Conservation (phyloP, 352 stramenopile species). For the Globisporangium nagaii region DNA sequence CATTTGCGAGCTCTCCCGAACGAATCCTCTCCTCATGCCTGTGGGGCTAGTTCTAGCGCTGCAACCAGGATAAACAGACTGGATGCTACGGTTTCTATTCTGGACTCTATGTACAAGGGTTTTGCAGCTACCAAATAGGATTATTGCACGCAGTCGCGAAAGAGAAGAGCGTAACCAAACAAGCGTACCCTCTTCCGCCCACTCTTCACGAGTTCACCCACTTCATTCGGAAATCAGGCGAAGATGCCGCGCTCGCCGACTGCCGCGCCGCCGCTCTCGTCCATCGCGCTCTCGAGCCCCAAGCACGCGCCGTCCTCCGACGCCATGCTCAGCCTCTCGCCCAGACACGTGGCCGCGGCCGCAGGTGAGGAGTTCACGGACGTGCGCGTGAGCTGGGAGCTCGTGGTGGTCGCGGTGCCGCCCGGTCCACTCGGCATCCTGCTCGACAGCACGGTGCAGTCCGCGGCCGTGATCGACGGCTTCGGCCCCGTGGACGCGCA, state of each 20-base stretch:
- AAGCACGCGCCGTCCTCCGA: background rate
- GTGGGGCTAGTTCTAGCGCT: too few relatives aligned
- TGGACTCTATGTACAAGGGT: too few relatives aligned
- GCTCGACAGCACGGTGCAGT: conserved; percentile 35
- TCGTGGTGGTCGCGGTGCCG: conserved; percentile 43
- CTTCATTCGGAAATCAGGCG: background rate
- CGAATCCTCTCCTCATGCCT: too few relatives aligned
- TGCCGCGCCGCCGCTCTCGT: background rate
- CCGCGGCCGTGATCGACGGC: conserved; percentile 52
- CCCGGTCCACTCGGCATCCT: conserved; percentile 64
- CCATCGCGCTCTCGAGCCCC: conserved; percentile 4
- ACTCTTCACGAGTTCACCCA: conserved; percentile 7
- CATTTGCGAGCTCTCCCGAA: too few relatives aligned
- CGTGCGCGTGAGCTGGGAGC: conserved; percentile 2
- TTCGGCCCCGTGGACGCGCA: conserved; percentile 45
- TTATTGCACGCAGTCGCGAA: too few relatives aligned
- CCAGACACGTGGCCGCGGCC: conserved; percentile 1
- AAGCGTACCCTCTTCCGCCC: background rate
- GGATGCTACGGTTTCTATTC: too few relatives aligned
- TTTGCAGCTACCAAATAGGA: too few relatives aligned
- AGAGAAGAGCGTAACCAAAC: background rate
- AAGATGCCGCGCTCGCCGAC: background rate
- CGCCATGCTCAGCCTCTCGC: background rate
- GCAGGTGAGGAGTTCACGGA: conserved; percentile 6
- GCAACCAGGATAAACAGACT: too few relatives aligned